phyloP scores from a whole-genome alignment of 164 flowering plant species.

The Dillenia suffruticosa region DNA sequence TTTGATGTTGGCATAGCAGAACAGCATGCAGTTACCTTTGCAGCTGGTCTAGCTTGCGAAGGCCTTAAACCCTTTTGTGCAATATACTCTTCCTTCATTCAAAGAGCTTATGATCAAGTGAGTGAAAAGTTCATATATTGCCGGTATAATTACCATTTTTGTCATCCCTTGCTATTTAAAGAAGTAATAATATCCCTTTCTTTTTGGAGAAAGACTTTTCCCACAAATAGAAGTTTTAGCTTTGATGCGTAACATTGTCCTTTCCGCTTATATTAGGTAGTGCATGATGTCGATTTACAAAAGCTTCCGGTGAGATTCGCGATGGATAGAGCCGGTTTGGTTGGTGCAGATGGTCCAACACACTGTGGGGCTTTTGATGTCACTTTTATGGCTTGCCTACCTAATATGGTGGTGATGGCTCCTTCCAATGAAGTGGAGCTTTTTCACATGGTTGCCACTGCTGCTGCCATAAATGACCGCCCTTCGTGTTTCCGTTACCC shows the following conservation, averaged over 20 bases:
- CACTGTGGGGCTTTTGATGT: conserved; percentile 95
- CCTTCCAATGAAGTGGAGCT: conserved; percentile 96
- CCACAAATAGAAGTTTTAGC: not conserved
- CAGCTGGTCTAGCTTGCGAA: conserved; percentile 96
- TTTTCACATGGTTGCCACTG: conserved; percentile 97
- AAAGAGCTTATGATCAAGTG: conserved; percentile 96
- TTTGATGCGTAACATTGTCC: not conserved
- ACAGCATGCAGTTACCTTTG: conserved; percentile 98
- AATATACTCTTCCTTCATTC: conserved; percentile 95
- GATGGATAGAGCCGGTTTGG: conserved; percentile 95
- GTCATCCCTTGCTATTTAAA: no score
- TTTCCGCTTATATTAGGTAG: conserved; percentile 39
- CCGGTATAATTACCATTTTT: not conserved
- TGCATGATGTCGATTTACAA: conserved; percentile 94
- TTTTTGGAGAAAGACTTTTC: no score
- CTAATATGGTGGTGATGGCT: conserved; percentile 99
- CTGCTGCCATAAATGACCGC: conserved; percentile 89
- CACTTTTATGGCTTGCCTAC: conserved; percentile 94
- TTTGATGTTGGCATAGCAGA: conserved; percentile 99
- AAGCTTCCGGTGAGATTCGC: conserved; percentile 97
- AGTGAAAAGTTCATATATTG: conserved; percentile 6
- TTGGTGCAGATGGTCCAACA: conserved; percentile 99
- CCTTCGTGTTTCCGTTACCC: conserved; percentile 94
- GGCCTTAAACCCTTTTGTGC: conserved; percentile 93
- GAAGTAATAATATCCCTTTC: no score